phyloP scores from a whole-genome alignment of 164 flowering plant species.

The Piper longum region DNA sequence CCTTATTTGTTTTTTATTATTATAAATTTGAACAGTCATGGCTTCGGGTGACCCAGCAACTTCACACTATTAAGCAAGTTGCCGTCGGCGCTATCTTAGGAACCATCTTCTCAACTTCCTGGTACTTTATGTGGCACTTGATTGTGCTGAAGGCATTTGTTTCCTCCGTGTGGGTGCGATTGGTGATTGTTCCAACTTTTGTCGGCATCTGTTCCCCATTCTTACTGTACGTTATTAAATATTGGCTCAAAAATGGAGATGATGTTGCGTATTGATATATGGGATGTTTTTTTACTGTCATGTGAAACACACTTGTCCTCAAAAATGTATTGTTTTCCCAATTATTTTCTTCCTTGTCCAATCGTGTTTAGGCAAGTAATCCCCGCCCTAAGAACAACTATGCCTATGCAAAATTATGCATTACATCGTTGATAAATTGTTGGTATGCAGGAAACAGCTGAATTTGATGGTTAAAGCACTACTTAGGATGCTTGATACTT shows the following conservation, averaged over 20 bases:
- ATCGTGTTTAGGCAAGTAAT: no score
- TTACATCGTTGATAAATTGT: no score
- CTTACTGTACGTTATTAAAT: conserved; percentile 25
- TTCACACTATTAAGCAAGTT: conserved; percentile 70
- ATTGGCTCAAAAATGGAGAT: conserved; percentile 41
- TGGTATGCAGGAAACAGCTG: no score
- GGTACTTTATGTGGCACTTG: conserved; percentile 62
- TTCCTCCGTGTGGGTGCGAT: conserved; percentile 41
- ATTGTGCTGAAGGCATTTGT: conserved; percentile 37
- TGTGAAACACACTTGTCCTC: no score
- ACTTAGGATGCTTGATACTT: no score
- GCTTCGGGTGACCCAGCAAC: conserved; percentile 66
- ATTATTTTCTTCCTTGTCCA: no score
- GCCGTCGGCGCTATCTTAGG: conserved; percentile 65
- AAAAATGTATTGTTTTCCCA: no score
- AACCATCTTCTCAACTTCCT: conserved; percentile 32
- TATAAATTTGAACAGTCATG: conserved; percentile 50
- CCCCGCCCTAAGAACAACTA: no score
- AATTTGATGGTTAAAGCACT: no score
- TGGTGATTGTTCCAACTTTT: conserved; percentile 27
- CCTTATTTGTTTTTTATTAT: background rate
- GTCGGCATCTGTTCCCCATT: conserved; percentile 32
- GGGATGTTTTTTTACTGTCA: conserved; percentile 14
- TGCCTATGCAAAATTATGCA: no score
- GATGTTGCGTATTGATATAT: background rate